Conservation (phyloP, 2,329 filamentous ascomycete genomes). For the Fusarium acutatum region DNA sequence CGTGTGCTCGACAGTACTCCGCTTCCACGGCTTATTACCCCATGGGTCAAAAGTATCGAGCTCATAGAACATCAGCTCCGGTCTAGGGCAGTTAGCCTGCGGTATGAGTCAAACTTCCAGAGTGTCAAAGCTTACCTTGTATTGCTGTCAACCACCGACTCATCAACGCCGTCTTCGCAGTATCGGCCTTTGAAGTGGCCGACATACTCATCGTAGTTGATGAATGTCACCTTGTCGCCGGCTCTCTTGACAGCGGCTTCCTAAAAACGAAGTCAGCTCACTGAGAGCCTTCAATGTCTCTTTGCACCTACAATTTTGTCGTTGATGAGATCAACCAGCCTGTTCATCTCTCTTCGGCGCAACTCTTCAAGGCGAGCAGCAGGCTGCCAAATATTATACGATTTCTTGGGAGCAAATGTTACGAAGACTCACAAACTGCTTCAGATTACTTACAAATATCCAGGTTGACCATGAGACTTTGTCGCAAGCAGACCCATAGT, state of each 20-base stretch:
- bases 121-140: not conserved
- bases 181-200: conserved; percentile 1
- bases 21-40: not conserved
- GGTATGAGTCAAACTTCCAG: accelerated
- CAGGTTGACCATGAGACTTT: conserved; percentile 5
- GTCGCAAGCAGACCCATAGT: not conserved
- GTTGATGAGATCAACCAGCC: conserved; percentile 5
- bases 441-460: not conserved
- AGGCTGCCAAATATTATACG: not conserved
- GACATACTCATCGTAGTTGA: conserved; percentile 6
- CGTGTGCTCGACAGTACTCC: not conserved
- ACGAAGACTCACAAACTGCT: accelerated
- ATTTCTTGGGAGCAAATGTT: not conserved
- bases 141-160: not conserved
- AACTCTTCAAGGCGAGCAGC: not conserved
- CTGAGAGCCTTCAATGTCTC: accelerated
- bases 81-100: not conserved
- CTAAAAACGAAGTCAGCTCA: accelerated
- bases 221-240: not conserved
- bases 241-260: not conserved
- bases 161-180: not conserved
- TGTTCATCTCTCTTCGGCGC: not conserved
- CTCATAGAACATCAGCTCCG: conserved; percentile 15
- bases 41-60: not conserved
- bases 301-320: not conserved